phyloP scores from a whole-genome alignment of 306 rosid genomes.

The Cicer chorassanicum region DNA sequence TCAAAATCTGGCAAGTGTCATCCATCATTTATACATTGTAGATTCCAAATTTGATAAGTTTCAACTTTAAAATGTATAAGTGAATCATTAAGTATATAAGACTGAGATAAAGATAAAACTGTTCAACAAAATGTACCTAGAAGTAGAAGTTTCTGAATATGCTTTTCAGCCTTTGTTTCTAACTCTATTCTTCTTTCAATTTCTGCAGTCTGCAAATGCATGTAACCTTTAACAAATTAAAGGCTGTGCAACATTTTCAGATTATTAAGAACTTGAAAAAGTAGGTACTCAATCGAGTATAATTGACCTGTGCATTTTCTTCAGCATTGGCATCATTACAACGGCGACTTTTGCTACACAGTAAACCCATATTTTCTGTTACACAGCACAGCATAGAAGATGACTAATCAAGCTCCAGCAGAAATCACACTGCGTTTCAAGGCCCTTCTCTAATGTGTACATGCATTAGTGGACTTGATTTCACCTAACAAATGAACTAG shows the following conservation, averaged over 20 bases:
- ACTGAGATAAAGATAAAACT: conserved; percentile 26
- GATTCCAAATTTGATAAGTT: conserved; percentile 23
- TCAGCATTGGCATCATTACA: conserved; percentile 71
- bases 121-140: conserved; percentile 64
- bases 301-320: conserved; percentile 82
- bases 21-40: conserved; percentile 18
- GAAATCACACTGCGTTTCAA: conserved; percentile 45
- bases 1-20: background rate
- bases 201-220: conserved; percentile 80
- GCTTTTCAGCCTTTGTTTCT: conserved; percentile 94
- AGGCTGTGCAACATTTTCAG: conserved; percentile 28
- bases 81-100: conserved; percentile 21
- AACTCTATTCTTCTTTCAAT: conserved; percentile 91
- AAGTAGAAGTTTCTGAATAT: conserved; percentile 89
- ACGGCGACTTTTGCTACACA: conserved; percentile 84
- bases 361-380: conserved; percentile 84
- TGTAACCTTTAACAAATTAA: conserved; percentile 35
- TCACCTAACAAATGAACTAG: conserved; percentile 56
- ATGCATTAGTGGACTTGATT: conserved; percentile 43
- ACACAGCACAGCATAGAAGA: conserved; percentile 79
- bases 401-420: conserved; percentile 61
- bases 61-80: conserved; percentile 13
- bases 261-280: conserved; percentile 8
- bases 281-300: conserved; percentile 9
- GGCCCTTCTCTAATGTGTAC: conserved; percentile 43